Evolutionary conservation across 139 green algal genomes (phyloP).

Genomic region (Chlorella vulgaris): DNA sequence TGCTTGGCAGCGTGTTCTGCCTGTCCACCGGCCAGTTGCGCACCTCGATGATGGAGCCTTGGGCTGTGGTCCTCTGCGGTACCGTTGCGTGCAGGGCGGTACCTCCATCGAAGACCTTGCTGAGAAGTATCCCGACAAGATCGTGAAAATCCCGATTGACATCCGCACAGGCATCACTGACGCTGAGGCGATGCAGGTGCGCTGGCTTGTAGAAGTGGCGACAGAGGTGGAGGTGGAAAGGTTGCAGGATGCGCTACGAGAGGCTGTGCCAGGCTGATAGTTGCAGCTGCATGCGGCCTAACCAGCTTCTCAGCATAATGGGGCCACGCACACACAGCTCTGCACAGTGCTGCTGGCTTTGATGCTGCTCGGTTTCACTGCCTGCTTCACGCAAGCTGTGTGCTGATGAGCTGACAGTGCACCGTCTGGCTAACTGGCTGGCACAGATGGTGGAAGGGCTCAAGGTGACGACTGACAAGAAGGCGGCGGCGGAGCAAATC

Average conservation of each 20-base stretch:
- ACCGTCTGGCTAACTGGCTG: too few relatives aligned
- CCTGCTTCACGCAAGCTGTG: too few relatives aligned
- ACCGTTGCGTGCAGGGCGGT: slow-evolving; percentile 64
- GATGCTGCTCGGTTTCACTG: not conserved
- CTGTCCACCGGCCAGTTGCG: not conserved
- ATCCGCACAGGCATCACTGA: slow-evolving; percentile 86
- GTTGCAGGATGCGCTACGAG: too few relatives aligned
- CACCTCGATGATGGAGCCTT: not conserved
- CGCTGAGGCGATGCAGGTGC: slow-evolving; percentile 73
- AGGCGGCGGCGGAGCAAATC: slow-evolving; percentile 81
- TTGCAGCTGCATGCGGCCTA: too few relatives aligned
- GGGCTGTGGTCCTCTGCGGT: not conserved
- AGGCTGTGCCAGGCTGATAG: too few relatives aligned
- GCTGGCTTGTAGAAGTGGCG: too few relatives aligned
- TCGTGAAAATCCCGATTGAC: slow-evolving; percentile 96
- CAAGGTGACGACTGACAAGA: slow-evolving; percentile 71
- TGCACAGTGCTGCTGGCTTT: too few relatives aligned
- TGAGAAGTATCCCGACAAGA: slow-evolving; percentile 98
- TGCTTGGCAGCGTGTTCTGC: not conserved
- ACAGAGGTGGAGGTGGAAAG: too few relatives aligned
- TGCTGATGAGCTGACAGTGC: too few relatives aligned
- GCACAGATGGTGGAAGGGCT: slow-evolving; percentile 70
- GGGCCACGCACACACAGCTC: too few relatives aligned
- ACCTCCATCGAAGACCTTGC: slow-evolving; percentile 98
- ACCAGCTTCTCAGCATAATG: too few relatives aligned